phyloP scores from a whole-genome alignment of 768 basidiomycete species.

The Podaxis carcinomalis region DNA sequence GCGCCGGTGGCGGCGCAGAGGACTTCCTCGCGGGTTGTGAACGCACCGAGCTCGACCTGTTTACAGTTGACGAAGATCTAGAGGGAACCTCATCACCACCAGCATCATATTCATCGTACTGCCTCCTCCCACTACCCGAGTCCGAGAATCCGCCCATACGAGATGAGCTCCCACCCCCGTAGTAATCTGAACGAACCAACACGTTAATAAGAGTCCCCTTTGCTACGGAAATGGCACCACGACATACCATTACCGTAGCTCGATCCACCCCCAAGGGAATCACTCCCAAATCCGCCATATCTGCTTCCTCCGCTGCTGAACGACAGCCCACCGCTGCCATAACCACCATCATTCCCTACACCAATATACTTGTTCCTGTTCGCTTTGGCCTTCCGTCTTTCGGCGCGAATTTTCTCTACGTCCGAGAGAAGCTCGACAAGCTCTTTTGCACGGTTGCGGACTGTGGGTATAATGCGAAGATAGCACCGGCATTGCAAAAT shows the following conservation, averaged over 20 bases:
- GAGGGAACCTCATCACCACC: slow-evolving; percentile 75
- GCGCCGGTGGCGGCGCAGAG: slow-evolving; percentile 37
- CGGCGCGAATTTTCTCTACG: slow-evolving; percentile 83
- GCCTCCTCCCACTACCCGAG: slow-evolving; percentile 36
- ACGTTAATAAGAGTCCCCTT: not conserved
- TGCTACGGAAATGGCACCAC: too few species aligned
- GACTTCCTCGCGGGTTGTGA: slow-evolving; percentile 30
- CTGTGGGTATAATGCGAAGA: slow-evolving; percentile 32
- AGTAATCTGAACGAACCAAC: slow-evolving; percentile 26
- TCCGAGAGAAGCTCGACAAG: slow-evolving; percentile 89
- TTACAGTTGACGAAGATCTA: slow-evolving; percentile 28
- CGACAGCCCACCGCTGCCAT: slow-evolving; percentile 36
- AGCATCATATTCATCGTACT: slow-evolving; percentile 94
- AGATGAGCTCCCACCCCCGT: slow-evolving; percentile 36
- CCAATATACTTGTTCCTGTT: slow-evolving; percentile 91
- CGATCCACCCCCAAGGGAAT: slow-evolving; percentile 27
- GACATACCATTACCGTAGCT: slow-evolving; percentile 22
- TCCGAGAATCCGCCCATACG: slow-evolving; percentile 52
- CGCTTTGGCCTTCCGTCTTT: slow-evolving; percentile 87
- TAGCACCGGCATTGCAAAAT: not conserved
- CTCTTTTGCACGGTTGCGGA: slow-evolving; percentile 91
- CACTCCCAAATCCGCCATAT: slow-evolving; percentile 44
- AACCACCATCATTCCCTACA: slow-evolving; percentile 69
- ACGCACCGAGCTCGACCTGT: slow-evolving; percentile 25
- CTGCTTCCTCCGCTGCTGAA: slow-evolving; percentile 27